Evolutionary conservation across 2,329 filamentous ascomycete genomes (phyloP).

Genomic region (Chaetomium sp.): DNA sequence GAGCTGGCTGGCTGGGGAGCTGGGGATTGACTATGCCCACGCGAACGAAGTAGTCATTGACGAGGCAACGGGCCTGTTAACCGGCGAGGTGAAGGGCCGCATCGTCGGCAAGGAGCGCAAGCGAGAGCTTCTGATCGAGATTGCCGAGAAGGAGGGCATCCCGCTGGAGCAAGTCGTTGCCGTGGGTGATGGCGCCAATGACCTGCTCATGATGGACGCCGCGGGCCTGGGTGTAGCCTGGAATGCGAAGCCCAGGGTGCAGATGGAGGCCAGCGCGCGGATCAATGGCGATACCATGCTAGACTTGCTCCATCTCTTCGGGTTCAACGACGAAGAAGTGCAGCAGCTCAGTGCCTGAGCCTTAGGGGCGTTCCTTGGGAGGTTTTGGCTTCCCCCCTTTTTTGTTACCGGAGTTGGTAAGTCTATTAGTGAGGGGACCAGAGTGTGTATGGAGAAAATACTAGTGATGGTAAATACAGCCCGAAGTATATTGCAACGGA

Average conservation of each 20-base stretch:
- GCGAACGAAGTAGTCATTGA: constrained; percentile 81
- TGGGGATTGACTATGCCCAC: constrained; percentile 84
- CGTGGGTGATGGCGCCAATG: constrained; percentile 81
- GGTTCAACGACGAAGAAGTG: constrained; percentile 68
- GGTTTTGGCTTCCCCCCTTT: neutral
- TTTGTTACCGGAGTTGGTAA: neutral
- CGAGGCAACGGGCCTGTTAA: constrained; percentile 58
- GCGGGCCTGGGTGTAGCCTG: constrained; percentile 80
- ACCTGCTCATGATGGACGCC: constrained; percentile 75
- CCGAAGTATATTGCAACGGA: neutral
- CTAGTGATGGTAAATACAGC: neutral
- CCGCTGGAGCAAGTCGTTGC: constrained; percentile 68
- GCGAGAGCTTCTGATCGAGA: constrained; percentile 68
- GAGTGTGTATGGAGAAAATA: neutral
- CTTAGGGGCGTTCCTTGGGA: neutral
- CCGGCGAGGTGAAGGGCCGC: constrained; percentile 69
- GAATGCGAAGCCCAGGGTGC: constrained; percentile 81
- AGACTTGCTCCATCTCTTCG: constrained; percentile 74
- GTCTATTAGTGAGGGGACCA: neutral
- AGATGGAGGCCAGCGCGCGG: constrained; percentile 72
- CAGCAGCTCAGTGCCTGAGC: constrained; percentile 47
- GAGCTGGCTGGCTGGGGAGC: constrained; percentile 75
- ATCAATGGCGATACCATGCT: constrained; percentile 71
- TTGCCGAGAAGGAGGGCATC: constrained; percentile 68
- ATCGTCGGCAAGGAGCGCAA: constrained; percentile 80